phyloP scores from a whole-genome alignment of 768 basidiomycete genomes.

The Boletus rex-veris region DNA sequence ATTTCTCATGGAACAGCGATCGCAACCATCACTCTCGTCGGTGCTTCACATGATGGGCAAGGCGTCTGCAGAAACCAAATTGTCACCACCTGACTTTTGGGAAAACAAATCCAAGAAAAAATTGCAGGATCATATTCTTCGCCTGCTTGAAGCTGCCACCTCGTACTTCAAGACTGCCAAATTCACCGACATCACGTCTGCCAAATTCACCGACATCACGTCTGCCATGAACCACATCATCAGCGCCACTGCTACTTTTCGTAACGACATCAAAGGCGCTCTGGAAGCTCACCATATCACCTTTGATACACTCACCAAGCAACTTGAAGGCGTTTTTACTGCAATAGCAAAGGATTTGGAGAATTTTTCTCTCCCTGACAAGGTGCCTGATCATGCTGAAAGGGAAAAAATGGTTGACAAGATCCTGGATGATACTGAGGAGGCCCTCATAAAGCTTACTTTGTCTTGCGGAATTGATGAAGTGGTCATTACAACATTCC shows the following conservation, averaged over 20 bases:
- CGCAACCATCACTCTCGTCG: not conserved
- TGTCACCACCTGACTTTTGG: slow-evolving; percentile 8
- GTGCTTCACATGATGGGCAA: not conserved
- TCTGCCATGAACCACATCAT: slow-evolving; percentile 8
- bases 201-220: slow-evolving; percentile 2
- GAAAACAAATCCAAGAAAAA: not conserved
- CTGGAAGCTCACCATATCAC: slow-evolving; percentile 7
- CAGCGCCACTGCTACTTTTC: slow-evolving; percentile 8
- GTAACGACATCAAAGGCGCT: not conserved
- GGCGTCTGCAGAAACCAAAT: not conserved
- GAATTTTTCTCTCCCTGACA: not conserved
- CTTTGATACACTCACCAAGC: slow-evolving; percentile 1
- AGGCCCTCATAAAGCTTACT: not conserved
- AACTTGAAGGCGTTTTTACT: slow-evolving; percentile 10
- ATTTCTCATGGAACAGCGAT: not conserved
- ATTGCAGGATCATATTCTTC: slow-evolving; percentile 7
- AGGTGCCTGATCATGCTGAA: slow-evolving; percentile 1
- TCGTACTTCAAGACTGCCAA: not conserved
- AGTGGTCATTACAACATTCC: not conserved
- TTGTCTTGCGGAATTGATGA: not conserved
- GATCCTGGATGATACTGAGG: not conserved
- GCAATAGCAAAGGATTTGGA: not conserved
- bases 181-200: not conserved
- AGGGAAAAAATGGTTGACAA: slow-evolving; percentile 3
- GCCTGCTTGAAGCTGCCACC: slow-evolving; percentile 1